These are phyloP conservation scores for Claviceps quebecensis DNA, from an alignment of 2,329 filamentous ascomycete genomes.

Conservation along the genomic window DNA sequence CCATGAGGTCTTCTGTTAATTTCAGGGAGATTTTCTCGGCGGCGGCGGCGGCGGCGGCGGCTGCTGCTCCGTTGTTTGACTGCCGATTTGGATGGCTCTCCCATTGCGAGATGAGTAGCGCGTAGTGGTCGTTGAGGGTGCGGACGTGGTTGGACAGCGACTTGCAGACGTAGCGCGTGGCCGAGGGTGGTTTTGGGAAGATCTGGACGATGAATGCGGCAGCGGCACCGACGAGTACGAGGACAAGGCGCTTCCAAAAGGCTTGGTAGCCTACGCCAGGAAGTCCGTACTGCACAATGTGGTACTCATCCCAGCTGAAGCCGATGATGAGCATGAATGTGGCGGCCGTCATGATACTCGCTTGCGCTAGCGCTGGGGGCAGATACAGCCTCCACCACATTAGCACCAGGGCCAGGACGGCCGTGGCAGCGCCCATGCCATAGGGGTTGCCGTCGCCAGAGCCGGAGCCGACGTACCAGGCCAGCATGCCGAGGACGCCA, in stretches of 20 bases:
- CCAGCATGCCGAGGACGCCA: constrained; percentile 29
- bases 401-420: constrained; percentile 20
- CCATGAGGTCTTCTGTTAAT: constrained; percentile 15
- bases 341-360: constrained; percentile 18
- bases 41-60: constrained; percentile 16
- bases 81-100: constrained; percentile 18
- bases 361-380: constrained; percentile 15
- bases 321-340: constrained; percentile 31
- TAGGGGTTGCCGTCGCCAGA: constrained; percentile 33
- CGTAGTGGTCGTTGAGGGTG: constrained; percentile 33
- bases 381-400: constrained; percentile 23
- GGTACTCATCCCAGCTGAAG: constrained; percentile 31
- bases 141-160: constrained; percentile 29
- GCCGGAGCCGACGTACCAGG: constrained; percentile 38
- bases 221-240: constrained; percentile 29
- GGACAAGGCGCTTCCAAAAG: constrained; percentile 32
- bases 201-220: constrained; percentile 31
- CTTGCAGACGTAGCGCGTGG: constrained; percentile 28
- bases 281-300: constrained; percentile 28
- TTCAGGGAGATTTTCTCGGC: constrained; percentile 17
- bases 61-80: background rate
- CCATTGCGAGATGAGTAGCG: constrained; percentile 32
- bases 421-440: constrained; percentile 31
- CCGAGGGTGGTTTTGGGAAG: constrained; percentile 32
- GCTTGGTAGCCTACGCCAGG: constrained; percentile 32